Evolutionary conservation across 192 early-diverging fungal genomes (phyloP).

Genomic region (Cetraspora pellucida): DNA sequence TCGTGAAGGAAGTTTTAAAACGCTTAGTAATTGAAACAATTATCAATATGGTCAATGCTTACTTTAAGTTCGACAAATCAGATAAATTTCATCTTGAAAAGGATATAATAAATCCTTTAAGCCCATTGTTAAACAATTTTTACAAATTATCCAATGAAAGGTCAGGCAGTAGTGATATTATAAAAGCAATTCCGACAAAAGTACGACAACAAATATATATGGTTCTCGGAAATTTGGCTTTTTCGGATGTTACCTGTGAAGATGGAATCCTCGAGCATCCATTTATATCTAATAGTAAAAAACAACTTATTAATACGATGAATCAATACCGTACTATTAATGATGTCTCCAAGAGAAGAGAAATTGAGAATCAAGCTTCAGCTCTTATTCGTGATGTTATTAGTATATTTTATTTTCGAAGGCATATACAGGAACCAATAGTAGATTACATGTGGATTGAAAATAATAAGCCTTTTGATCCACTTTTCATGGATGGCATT

Average conservation of each 20-base stretch:
- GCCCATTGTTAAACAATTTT: background rate
- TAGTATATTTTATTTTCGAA: background rate
- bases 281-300: background rate
- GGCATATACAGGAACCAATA: background rate
- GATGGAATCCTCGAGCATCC: background rate
- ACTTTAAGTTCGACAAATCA: background rate
- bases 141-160: background rate
- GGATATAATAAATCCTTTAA: background rate
- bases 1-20: background rate
- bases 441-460: background rate
- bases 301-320: background rate
- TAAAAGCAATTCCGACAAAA: background rate
- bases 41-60: background rate
- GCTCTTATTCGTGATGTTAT: background rate
- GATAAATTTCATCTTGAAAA: background rate
- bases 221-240: background rate
- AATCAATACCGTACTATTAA: background rate
- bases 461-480: background rate
- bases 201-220: background rate
- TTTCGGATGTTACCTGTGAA: background rate
- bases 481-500: background rate
- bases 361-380: background rate
- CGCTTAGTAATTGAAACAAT: background rate
- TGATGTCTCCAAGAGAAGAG: background rate
- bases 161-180: background rate